Base-by-base conservation (phyloP, 1,284 basidiomycete species). In the Cryptococcus sp. region DNA sequence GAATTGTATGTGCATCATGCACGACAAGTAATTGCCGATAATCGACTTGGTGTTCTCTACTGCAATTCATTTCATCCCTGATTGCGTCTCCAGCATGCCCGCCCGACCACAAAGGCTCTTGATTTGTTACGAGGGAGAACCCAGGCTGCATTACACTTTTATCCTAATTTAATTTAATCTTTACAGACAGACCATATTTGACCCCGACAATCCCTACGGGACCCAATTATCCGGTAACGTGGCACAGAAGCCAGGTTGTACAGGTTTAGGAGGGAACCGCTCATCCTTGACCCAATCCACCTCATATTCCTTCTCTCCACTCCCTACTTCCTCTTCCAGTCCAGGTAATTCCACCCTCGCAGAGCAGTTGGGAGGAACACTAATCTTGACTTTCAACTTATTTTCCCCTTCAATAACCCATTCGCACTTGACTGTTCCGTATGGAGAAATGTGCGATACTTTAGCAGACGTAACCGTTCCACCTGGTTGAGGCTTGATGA, bases 401-500 rank as follows among this genome's bases (percentile, higher is more conserved):
- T 40, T 36, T 9, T 41, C 41, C 4, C 41, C 41, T 4, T 4
- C 23, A 22, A 67, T 50, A 13, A 45, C 25, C 65, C 65, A 67
- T 21, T 46, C 45, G 21, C 42, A 42, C 13, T 47, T 40, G 32
- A 52, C 36, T 16, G 45, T 25, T 7, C 61, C 63, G 22, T 57
- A 62, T 14, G 58, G 57, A 19, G 48, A 49, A 22, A 49, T 42
- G 34, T 50, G 45, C 23, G 19, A 34, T 1, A 52, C 56, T 25
- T 41, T 49, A n/a, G 64, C 63, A 13, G 34, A 49, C 11, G 63
- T 70, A 40, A 70, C 36, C 2, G 61, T 63, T 4, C 66, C 66
- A 9, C 68, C 68, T 3, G 68, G 68, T 39, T 45, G 53, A 19
- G 68, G 68, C 18, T 53, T 48, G 25, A 68, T 49, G 3, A 55